Evolutionary conservation across 176 grass and related monocot species (phyloP).

Genomic region (Zea luxurians): DNA sequence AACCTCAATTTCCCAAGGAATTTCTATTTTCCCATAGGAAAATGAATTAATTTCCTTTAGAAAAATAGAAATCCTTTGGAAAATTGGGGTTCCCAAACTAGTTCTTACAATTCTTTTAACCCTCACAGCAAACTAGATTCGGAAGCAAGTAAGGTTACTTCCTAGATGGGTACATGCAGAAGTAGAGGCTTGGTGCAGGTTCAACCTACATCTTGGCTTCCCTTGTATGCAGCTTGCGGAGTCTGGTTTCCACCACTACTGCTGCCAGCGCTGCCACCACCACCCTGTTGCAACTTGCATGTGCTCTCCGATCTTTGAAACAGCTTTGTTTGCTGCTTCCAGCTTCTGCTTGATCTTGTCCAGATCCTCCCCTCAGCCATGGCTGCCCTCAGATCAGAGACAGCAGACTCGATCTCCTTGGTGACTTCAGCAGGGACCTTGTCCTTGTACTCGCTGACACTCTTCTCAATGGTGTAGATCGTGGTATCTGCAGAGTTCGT

Average conservation of each 20-base stretch:
- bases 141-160: slow-evolving; percentile 33
- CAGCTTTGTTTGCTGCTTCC: slow-evolving; percentile 88
- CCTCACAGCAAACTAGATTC: slow-evolving; percentile 7
- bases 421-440: slow-evolving; percentile 82
- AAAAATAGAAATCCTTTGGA: too few species aligned
- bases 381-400: slow-evolving; percentile 78
- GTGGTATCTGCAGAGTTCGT: slow-evolving; percentile 89
- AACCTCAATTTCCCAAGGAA: too few species aligned
- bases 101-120: slow-evolving; percentile 27
- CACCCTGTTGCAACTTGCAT: slow-evolving; percentile 65
- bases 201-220: slow-evolving; percentile 60
- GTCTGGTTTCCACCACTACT: slow-evolving; percentile 58
- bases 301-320: slow-evolving; percentile 92
- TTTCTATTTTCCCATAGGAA: too few species aligned
- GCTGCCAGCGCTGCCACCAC: slow-evolving; percentile 7
- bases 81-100: too few species aligned
- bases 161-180: slow-evolving; percentile 43
- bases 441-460: slow-evolving; percentile 77
- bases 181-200: slow-evolving; percentile 18
- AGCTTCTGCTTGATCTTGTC: slow-evolving; percentile 98
- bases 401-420: slow-evolving; percentile 62
- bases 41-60: too few species aligned
- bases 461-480: slow-evolving; percentile 95
- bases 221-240: slow-evolving; percentile 82
- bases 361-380: slow-evolving; percentile 63